Percentiles rank a stretch among this genome's conserved stretches.
These are phyloP conservation scores for Quercus lobata DNA, from an alignment of 331 rosid species.

Conservation along the genomic window DNA sequence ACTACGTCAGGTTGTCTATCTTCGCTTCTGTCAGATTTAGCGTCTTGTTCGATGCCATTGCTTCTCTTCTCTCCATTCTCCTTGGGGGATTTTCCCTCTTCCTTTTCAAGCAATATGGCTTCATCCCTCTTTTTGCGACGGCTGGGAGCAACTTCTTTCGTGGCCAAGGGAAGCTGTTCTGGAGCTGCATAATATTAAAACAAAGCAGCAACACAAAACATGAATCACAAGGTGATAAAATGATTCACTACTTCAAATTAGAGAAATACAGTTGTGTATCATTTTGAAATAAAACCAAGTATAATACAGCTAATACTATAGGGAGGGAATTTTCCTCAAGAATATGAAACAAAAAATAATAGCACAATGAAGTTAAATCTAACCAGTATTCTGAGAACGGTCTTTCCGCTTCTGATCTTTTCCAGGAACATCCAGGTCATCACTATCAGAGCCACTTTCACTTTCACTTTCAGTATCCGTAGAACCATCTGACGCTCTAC, in stretches of 20 bases:
- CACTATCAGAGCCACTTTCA: slow-evolving; percentile 41
- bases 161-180: slow-evolving; percentile 32
- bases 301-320: too few relatives aligned
- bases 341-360: not conserved
- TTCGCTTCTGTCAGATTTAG: slow-evolving; percentile 46
- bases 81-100: slow-evolving; percentile 35
- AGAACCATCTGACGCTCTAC: slow-evolving; percentile 52
- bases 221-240: not conserved
- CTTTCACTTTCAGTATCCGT: slow-evolving; percentile 69
- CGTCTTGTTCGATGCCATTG: slow-evolving; percentile 53
- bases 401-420: slow-evolving; percentile 43
- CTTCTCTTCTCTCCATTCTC: slow-evolving; percentile 63
- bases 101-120: slow-evolving; percentile 29
- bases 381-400: slow-evolving; percentile 49
- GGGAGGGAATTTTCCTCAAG: not conserved
- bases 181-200: slow-evolving; percentile 23
- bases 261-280: not conserved
- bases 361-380: not conserved
- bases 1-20: slow-evolving; percentile 71
- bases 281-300: too few relatives aligned
- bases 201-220: not conserved
- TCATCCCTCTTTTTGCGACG: slow-evolving; percentile 41
- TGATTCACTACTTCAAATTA: not conserved
- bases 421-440: slow-evolving; percentile 34
- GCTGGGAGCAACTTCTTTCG: slow-evolving; percentile 23